These are phyloP conservation scores for Metschnikowia peoriensis DNA, from an alignment of 805 yeast species.

Conservation along the genomic window DNA sequence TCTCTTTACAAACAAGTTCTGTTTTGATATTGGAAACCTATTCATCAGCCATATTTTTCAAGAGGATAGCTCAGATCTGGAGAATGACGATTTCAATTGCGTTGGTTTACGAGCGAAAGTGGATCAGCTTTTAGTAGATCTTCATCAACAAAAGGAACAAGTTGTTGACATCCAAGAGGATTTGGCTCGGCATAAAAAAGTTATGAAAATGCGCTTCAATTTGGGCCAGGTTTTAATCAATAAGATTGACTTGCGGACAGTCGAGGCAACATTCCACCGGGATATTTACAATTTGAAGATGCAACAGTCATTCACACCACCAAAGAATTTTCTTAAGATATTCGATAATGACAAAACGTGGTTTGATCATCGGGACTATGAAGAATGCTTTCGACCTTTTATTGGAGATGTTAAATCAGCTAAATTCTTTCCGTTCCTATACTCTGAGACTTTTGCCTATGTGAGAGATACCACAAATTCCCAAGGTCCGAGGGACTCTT, in stretches of 20 bases:
- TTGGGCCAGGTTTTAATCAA: slow-evolving; percentile 60
- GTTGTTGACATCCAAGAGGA: slow-evolving; percentile 39
- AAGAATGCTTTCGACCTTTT: slow-evolving; percentile 51
- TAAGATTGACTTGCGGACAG: slow-evolving; percentile 58
- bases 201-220: slow-evolving; percentile 58
- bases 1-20: slow-evolving; percentile 75
- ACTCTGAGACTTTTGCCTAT: slow-evolving; percentile 69
- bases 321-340: slow-evolving; percentile 24
- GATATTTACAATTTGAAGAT: slow-evolving; percentile 21
- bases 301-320: slow-evolving; percentile 5
- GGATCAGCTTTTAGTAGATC: slow-evolving; percentile 36
- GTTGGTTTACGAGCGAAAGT: slow-evolving; percentile 63
- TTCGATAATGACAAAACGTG: slow-evolving; percentile 58
- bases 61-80: slow-evolving; percentile 39
- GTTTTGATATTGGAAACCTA: slow-evolving; percentile 68
- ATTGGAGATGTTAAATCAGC: slow-evolving; percentile 41
- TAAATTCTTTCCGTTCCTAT: slow-evolving; percentile 58
- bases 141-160: slow-evolving; percentile 42
- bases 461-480: slow-evolving; percentile 51
- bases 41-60: slow-evolving; percentile 72
- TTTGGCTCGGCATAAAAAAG: slow-evolving; percentile 45
- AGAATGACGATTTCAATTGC: slow-evolving; percentile 46
- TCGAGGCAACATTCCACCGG: slow-evolving; percentile 47
- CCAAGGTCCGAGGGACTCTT: slow-evolving; percentile 13
- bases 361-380: slow-evolving; percentile 62